These are phyloP conservation scores for Trichocomaceae sp. DNA, from an alignment of 2,329 filamentous ascomycete genomes.

Conservation along the genomic window DNA sequence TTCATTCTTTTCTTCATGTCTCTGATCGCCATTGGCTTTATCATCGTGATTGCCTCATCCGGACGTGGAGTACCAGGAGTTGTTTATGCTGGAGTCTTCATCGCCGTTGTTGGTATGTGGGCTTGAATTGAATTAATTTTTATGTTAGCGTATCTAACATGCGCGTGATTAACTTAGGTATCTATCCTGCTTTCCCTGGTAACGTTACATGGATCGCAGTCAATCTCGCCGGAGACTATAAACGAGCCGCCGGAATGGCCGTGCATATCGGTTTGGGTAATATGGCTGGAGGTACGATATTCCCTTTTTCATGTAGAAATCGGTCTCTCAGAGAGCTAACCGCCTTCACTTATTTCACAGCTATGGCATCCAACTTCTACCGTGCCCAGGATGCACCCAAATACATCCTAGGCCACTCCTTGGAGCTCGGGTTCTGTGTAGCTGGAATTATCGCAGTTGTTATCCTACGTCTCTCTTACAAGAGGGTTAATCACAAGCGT, in stretches of 20 bases:
- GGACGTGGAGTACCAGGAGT: conserved; percentile 33
- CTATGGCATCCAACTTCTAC: conserved; percentile 69
- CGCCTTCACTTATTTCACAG: conserved; percentile 24
- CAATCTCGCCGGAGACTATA: conserved; percentile 52
- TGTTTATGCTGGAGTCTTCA: conserved; percentile 44
- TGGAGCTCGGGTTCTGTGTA: conserved; percentile 47
- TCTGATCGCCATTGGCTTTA: conserved; percentile 52
- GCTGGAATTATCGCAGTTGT: conserved; percentile 42
- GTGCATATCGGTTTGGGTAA: conserved; percentile 59
- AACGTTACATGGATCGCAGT: conserved; percentile 53
- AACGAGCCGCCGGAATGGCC: conserved; percentile 57
- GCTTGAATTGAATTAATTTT: neutral
- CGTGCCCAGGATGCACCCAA: conserved; percentile 44
- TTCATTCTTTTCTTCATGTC: conserved; percentile 52
- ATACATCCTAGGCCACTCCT: conserved; percentile 46
- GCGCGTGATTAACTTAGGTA: conserved; percentile 20
- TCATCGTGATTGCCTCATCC: conserved; percentile 41
- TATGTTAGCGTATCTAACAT: conserved; percentile 2
- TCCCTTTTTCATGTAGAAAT: neutral
- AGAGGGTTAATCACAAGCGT: conserved; percentile 53
- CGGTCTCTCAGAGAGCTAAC: neutral
- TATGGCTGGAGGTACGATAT: conserved; percentile 29
- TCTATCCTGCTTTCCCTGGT: conserved; percentile 43
- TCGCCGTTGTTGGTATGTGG: conserved; percentile 39
- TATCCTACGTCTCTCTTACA: conserved; percentile 47